phyloP scores from a whole-genome alignment of 768 basidiomycete species.

The Hygrophorus pudorinus region DNA sequence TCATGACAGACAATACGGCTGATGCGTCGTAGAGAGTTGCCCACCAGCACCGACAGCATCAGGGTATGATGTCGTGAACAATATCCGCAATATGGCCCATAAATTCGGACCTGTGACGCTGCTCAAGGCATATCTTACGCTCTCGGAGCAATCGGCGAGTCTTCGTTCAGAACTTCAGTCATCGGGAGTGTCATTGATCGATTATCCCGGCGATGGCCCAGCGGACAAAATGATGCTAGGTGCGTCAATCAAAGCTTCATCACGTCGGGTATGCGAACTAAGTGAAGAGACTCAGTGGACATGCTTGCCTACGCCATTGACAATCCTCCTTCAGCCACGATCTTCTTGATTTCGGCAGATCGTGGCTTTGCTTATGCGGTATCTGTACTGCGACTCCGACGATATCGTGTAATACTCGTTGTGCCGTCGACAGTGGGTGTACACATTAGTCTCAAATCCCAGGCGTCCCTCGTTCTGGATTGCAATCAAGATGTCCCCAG shows the following conservation, averaged over 20 bases:
- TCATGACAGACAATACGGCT: too few relatives aligned
- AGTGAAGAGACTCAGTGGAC: constrained; percentile 35
- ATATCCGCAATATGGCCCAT: constrained; percentile 37
- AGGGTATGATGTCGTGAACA: constrained; percentile 35
- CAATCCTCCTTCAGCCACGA: constrained; percentile 38
- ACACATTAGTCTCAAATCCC: constrained; percentile 38
- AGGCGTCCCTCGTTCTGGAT: constrained; percentile 43
- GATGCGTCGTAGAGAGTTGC: too few relatives aligned
- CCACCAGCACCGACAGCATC: constrained; percentile 17
- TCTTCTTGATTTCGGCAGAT: constrained; percentile 58
- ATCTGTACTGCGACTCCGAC: constrained; percentile 43
- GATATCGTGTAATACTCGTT: constrained; percentile 43
- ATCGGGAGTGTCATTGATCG: constrained; percentile 35
- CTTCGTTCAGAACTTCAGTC: constrained; percentile 37
- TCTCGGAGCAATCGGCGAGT: constrained; percentile 27
- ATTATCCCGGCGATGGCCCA: constrained; percentile 28
- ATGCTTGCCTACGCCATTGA: constrained; percentile 62
- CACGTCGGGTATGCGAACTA: neutral
- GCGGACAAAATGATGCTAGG: constrained; percentile 42
- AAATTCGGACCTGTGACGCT: constrained; percentile 37
- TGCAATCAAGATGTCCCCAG: constrained; percentile 22
- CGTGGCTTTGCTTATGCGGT: constrained; percentile 60
- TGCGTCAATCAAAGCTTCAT: constrained; percentile 18
- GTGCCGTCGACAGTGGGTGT: constrained; percentile 23
- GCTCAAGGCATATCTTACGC: constrained; percentile 49